Base-by-base conservation (phyloP, 2,329 filamentous ascomycete species). In the Teratosphaeria destructans region DNA sequence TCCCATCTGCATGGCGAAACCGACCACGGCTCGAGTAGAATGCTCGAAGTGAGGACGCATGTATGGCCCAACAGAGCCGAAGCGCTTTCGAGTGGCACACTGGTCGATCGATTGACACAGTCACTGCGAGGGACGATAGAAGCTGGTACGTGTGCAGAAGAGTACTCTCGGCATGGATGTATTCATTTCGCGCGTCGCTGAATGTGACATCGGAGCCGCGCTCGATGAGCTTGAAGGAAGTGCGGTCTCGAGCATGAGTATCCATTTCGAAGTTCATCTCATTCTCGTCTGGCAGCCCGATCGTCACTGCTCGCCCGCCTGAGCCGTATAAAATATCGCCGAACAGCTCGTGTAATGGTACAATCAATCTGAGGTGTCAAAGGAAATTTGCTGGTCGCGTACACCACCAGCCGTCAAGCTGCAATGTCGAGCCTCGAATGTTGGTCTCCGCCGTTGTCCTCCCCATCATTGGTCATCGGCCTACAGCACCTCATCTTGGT, bases 401-500 rank as follows among this genome's bases (percentile, higher is more conserved):
- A 5, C 16, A 43, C 8, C 23, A 19, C 47, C 55, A n/a, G 39
- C 43, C 49, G 19, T 16, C 37, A 26, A 43, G 49, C 16, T 34
- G 23, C 52, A 35, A 11, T 56, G 54, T 23, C n/a, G 16, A 19
- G 16, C 29, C 52, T 19, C 19, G 4, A 29, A 26, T 3, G 14
- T 12, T 54, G 52, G 11, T 19, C 35, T 16, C 19, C 6, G 16
- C n/a, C 53, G 56, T 73, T 73, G 16, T 19, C 34, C 16, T 43
- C 57, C 62, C 49, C 56, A 73, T 73, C 78, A 78, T 68, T 78
- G 77, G 64, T 81, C 81, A 71, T 82, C 80, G 64, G 81, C 81
- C 63, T 66, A 78, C 69, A 79, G 77, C 65, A 82, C 81, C 71
- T 82, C 81, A 64, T 82, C 81, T 64, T 66, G 57, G 49, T 27